Base-by-base conservation (phyloP, 2,329 filamentous ascomycete species). In the Verticillium dahliae region DNA sequence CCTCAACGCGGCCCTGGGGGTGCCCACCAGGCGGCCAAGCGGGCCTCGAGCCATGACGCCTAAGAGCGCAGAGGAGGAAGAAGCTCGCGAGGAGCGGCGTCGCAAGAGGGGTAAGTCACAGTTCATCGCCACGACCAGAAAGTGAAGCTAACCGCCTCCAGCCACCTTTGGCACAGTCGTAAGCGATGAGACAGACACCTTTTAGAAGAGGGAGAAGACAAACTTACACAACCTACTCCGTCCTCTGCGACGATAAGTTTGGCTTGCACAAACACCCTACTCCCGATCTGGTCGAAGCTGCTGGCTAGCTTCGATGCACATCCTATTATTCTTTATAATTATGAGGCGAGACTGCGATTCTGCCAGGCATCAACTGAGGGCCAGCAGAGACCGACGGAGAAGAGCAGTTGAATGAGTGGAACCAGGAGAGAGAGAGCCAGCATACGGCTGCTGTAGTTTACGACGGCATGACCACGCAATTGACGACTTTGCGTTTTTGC, bases 21-120 rank as follows among this genome's bases (percentile, higher is more conserved):
- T 80, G 4, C 81, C 81, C n/a, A 71, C 77, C 9, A 76, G 84
- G 57, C 73, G 83, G 62, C 84, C 84, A 31, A 86, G 82, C 60
- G 84, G 84, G 27, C 84, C 84, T 14, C 74, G 84, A 65, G 83
- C 84, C 18, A 87, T 87, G 84, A 86, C 84, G 5, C 84, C 84
- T 0, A 84, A 78, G 71, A 81, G 77, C 62, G 76, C 76, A 0
- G 75, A 80, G 56, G 78, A 81, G 52, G 80, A 80, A 62, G 75
- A 74, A 22, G 75, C 75, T 9, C 73, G 73, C 60, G 78, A 78
- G 33, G 81, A 82, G 63, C 76, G 80, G 65, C 75, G 82, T 66
- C 76, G 81, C 52, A 87, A 86, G 76, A 79, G 84, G 80, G 81
- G 85, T 87, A 75, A 69, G 79, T 67, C 31, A 35, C 57, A 6